Conservation (phyloP, 441 rosid species). For the Adansonia madagascariensis region DNA sequence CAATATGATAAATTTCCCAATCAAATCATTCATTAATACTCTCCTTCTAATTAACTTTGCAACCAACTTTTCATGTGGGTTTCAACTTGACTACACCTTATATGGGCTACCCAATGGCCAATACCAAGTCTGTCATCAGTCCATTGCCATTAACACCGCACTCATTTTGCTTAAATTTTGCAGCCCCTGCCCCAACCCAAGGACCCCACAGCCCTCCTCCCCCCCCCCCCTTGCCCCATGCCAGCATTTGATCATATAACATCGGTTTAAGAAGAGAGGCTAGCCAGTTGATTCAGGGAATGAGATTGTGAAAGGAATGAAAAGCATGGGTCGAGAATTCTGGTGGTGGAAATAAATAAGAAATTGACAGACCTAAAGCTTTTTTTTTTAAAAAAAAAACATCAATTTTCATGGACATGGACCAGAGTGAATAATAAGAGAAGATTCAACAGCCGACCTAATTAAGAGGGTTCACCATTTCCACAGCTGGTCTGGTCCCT, state of each 20-base stretch:
- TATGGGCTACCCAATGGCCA: background rate
- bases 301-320: too few species aligned
- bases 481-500: too few species aligned
- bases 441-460: too few species aligned
- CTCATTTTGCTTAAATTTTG: background rate
- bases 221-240: too few species aligned
- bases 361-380: too few species aligned
- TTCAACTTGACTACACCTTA: background rate
- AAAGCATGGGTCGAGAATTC: background rate
- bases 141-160: background rate
- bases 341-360: background rate
- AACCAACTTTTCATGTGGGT: background rate
- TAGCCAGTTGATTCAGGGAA: too few species aligned
- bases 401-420: too few species aligned
- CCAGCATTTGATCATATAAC: background rate
- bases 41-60: background rate
- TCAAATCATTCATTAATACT: background rate
- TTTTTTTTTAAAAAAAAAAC: too few species aligned
- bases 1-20: background rate
- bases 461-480: too few species aligned
- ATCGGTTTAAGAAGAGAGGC: background rate
- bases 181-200: background rate
- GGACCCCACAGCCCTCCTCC: background rate
- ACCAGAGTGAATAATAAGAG: too few species aligned
- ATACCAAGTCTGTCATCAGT: background rate